These are phyloP conservation scores for Colletotrichum sp. DNA, from an alignment of 2,329 filamentous ascomycete species.

Conservation along the genomic window DNA sequence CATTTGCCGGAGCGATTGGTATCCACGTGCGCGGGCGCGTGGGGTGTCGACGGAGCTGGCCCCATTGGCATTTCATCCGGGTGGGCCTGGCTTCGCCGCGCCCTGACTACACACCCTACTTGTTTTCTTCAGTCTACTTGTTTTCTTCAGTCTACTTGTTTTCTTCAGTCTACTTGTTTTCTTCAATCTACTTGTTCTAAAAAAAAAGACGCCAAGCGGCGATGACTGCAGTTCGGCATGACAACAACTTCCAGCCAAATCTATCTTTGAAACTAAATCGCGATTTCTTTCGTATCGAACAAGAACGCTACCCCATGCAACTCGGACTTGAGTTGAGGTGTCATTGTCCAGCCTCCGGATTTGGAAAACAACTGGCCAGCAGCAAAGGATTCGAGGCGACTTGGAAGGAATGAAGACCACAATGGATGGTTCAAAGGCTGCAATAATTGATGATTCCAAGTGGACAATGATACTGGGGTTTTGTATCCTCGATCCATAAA, in stretches of 20 bases:
- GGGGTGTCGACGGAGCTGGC: not conserved
- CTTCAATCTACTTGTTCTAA: not conserved
- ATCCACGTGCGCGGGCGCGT: slow-evolving; percentile 7
- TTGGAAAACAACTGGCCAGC: not conserved
- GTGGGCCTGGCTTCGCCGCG: not conserved
- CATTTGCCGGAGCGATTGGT: not conserved
- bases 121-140: not conserved
- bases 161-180: not conserved
- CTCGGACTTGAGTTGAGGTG: not conserved
- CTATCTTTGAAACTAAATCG: not conserved
- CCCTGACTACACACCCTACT: not conserved
- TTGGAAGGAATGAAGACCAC: not conserved
- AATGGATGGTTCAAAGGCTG: not conserved
- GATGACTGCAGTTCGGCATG: not conserved
- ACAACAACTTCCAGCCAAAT: not conserved
- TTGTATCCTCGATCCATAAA: not conserved
- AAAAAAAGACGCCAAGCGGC: not conserved
- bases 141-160: not conserved
- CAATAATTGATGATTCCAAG: not conserved
- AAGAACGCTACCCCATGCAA: not conserved
- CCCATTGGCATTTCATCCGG: slow-evolving; percentile 7
- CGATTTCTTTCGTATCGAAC: not conserved
- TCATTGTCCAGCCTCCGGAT: not conserved
- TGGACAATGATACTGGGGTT: not conserved
- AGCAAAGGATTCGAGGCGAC: not conserved